phyloP scores from a whole-genome alignment of 176 grass and related monocot genomes.

The Avena eriantha region DNA sequence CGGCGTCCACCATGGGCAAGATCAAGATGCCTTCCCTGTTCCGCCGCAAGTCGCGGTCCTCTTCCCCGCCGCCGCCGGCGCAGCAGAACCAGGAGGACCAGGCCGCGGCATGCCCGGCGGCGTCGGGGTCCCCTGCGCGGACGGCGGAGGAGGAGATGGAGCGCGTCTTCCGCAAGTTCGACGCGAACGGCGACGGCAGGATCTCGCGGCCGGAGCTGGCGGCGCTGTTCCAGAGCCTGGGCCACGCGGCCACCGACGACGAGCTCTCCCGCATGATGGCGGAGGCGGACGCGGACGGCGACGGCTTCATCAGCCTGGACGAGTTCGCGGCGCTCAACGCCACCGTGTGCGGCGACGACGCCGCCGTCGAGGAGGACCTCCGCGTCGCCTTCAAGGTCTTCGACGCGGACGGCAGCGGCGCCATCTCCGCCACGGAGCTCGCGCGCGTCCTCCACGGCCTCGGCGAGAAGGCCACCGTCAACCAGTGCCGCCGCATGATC shows the following conservation, averaged over 20 bases:
- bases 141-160: conserved; percentile 66
- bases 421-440: conserved; percentile 5
- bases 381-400: conserved; percentile 85
- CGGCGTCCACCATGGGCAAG: conserved; percentile 66
- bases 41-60: conserved; percentile 54
- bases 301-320: conserved; percentile 85
- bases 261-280: conserved; percentile 90
- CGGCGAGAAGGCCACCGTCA: conserved; percentile 61
- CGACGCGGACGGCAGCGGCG: conserved; percentile 60
- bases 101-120: background rate
- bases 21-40: conserved; percentile 83
- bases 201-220: conserved; percentile 86
- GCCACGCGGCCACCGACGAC: conserved; percentile 65
- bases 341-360: conserved; percentile 33
- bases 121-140: background rate
- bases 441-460: conserved; percentile 68
- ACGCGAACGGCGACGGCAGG: conserved; percentile 88
- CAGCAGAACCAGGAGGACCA: too few relatives aligned
- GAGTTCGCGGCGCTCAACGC: conserved; percentile 87
- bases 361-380: conserved; percentile 71
- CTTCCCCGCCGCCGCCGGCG: background rate
- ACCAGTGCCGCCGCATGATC: background rate
- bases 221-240: conserved; percentile 74
- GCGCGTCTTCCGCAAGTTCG: conserved; percentile 90
- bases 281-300: conserved; percentile 85